A percentile compares a stretch with the other conserved stretches of the same genome.
phyloP scores from a whole-genome alignment of 768 basidiomycete species.

The Saitozyma sp. region DNA sequence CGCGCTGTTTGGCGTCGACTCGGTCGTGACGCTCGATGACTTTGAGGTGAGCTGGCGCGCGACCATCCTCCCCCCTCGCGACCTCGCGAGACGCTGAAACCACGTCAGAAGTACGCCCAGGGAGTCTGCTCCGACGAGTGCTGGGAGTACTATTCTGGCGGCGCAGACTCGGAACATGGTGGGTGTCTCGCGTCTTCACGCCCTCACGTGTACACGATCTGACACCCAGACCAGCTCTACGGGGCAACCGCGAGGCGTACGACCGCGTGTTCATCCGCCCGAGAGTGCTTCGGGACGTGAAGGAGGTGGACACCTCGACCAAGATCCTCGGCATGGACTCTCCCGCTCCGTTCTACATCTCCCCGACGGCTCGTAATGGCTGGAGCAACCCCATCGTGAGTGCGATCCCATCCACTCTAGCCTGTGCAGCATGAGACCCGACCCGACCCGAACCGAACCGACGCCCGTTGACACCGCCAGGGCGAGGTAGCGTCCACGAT shows the following conservation, averaged over 20 bases:
- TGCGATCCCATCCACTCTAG: not conserved
- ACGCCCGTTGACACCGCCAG: conserved; percentile 7
- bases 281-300: conserved; percentile 59
- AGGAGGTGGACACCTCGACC: conserved; percentile 36
- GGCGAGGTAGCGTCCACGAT: conserved; percentile 41
- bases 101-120: conserved; percentile 59
- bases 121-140: conserved; percentile 65
- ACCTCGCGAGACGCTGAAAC: not conserved
- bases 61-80: not conserved
- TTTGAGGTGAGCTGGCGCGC: conserved; percentile 62
- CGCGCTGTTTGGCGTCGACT: conserved; percentile 64
- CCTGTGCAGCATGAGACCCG: too few relatives aligned
- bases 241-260: conserved; percentile 74
- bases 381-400: conserved; percentile 26
- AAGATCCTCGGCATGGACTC: conserved; percentile 63
- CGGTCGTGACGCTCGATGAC: conserved; percentile 71
- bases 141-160: conserved; percentile 76
- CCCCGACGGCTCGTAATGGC: conserved; percentile 64
- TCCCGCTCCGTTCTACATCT: conserved; percentile 76
- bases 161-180: conserved; percentile 72
- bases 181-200: too few relatives aligned
- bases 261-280: conserved; percentile 78
- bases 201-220: conserved; percentile 60
- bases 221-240: conserved; percentile 56
- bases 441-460: too few relatives aligned